Percentiles rank a stretch among this genome's conserved stretches.
Evolutionary conservation across 148 eudicot species (phyloP).

Genomic region (Dysphania ambrosioides): DNA sequence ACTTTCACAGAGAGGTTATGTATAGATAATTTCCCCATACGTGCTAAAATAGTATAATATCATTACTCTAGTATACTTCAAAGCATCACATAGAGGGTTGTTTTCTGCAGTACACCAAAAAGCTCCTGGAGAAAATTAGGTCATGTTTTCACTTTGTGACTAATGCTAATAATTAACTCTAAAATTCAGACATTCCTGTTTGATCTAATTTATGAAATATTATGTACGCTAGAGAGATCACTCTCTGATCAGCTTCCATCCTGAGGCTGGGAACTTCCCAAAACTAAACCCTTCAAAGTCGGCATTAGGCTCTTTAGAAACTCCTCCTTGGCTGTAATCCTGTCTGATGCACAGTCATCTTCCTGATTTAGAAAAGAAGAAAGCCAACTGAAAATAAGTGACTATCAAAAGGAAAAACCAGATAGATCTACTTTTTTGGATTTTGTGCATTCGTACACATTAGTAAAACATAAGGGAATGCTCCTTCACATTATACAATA

Average conservation of each 20-base stretch:
- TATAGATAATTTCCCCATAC: too few species aligned
- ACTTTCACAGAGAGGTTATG: too few species aligned
- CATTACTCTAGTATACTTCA: too few species aligned
- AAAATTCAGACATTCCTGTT: background rate
- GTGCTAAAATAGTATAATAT: too few species aligned
- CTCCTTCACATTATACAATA: background rate
- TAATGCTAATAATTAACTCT: background rate
- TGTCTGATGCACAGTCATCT: slow-evolving; percentile 67
- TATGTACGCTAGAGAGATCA: background rate
- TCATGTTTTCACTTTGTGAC: background rate
- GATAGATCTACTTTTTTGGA: background rate
- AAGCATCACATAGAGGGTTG: too few species aligned
- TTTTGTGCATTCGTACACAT: background rate
- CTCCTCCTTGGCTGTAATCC: slow-evolving; percentile 60
- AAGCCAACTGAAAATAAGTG: background rate
- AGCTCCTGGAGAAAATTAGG: too few species aligned
- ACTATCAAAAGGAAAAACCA: background rate
- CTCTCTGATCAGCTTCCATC: slow-evolving; percentile 33
- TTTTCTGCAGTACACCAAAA: too few species aligned
- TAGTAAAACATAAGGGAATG: background rate
- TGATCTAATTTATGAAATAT: background rate
- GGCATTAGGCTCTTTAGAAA: slow-evolving; percentile 73
- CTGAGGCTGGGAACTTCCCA: slow-evolving; percentile 50
- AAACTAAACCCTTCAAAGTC: slow-evolving; percentile 62
- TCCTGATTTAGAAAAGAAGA: slow-evolving; percentile 43